These are phyloP conservation scores for Lachancea meyersii DNA, from an alignment of 805 yeast species.

Conservation along the genomic window DNA sequence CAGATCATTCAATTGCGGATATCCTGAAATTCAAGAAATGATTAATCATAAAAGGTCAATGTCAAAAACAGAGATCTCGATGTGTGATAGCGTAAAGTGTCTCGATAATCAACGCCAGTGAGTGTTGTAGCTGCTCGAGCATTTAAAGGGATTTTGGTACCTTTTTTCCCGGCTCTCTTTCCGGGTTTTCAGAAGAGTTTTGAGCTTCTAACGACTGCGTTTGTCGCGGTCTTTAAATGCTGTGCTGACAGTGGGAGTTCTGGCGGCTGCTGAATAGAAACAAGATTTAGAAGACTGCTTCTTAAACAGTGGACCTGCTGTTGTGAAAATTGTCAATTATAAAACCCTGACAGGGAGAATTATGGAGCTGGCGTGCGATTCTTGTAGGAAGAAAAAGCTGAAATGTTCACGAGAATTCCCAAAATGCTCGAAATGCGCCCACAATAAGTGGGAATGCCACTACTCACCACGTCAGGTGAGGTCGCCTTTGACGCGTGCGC, in stretches of 20 bases:
- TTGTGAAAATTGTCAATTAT: not conserved
- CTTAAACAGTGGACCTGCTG: no score
- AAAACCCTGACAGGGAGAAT: not conserved
- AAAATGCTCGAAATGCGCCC: constrained; percentile 65
- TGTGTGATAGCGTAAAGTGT: no score
- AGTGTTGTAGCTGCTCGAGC: no score
- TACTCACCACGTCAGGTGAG: constrained; percentile 75
- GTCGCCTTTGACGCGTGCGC: constrained; percentile 76
- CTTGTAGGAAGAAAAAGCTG: constrained; percentile 73
- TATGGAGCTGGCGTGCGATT: constrained; percentile 47
- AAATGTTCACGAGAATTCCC: constrained; percentile 78
- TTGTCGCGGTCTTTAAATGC: not conserved
- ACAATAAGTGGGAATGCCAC: constrained; percentile 66
- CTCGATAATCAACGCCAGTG: no score
- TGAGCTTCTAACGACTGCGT: not conserved
- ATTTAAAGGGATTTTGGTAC: no score
- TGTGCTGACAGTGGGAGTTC: no score
- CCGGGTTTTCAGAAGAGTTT: not conserved
- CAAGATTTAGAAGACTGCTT: no score
- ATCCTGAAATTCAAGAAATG: no score
- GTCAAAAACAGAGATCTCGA: no score
- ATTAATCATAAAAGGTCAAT: no score
- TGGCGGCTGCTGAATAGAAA: no score
- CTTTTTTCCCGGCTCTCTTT: not conserved
- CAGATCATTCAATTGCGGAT: no score